Conservation (phyloP, 805 yeast genomes). For the Suhomyces pyralidae region DNA sequence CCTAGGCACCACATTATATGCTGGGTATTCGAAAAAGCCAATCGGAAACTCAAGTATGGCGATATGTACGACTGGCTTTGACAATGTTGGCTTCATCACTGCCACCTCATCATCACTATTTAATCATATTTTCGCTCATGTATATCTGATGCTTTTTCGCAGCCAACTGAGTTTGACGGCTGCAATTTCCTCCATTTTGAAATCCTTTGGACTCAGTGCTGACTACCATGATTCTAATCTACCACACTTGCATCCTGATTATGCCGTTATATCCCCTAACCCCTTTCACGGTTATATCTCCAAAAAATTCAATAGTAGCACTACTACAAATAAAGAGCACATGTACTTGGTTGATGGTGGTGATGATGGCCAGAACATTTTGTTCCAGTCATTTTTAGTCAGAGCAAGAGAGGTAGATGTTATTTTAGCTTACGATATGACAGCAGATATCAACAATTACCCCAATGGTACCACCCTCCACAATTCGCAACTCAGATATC, state of each 20-base stretch:
- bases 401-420: constrained; percentile 35
- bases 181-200: constrained; percentile 37
- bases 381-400: constrained; percentile 44
- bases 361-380: constrained; percentile 48
- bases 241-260: constrained; percentile 48
- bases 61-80: constrained; percentile 51
- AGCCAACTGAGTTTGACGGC: constrained; percentile 29
- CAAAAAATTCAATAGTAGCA: constrained; percentile 5
- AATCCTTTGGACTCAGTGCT: constrained; percentile 43
- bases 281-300: constrained; percentile 45
- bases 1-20: constrained; percentile 47
- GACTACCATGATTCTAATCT: constrained; percentile 21
- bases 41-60: constrained; percentile 21
- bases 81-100: constrained; percentile 56
- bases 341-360: constrained; percentile 47
- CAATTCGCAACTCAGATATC: constrained; percentile 21
- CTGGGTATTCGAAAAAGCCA: constrained; percentile 38
- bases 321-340: constrained; percentile 14
- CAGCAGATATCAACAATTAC: constrained; percentile 51
- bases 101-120: constrained; percentile 66
- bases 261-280: constrained; percentile 59
- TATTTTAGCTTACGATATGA: constrained; percentile 41
- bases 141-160: constrained; percentile 39
- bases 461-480: constrained; percentile 58
- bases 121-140: constrained; percentile 49